These are phyloP conservation scores for Flaveria linearis DNA, from an alignment of 129 eudicot genomes.

Conservation along the genomic window DNA sequence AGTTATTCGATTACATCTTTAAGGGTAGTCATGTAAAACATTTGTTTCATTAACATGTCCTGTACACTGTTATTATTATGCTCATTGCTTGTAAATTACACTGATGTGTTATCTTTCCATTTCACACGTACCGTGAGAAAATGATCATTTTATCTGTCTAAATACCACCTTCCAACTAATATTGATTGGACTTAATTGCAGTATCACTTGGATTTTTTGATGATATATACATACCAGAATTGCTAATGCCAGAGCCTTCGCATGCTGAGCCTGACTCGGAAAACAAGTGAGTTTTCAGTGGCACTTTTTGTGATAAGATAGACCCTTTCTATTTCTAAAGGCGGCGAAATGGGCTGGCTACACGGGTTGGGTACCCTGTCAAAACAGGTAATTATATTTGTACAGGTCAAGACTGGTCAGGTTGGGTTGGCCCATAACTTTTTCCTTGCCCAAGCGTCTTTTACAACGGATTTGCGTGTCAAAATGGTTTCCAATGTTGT, in stretches of 20 bases:
- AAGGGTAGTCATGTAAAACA: not conserved
- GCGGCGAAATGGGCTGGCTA: not conserved
- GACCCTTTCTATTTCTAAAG: not conserved
- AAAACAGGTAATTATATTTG: not conserved
- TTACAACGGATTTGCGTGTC: not conserved
- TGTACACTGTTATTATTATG: not conserved
- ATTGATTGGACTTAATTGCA: constrained; percentile 37
- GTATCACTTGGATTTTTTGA: constrained; percentile 96
- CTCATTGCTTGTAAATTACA: not conserved
- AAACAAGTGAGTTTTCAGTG: constrained; percentile 49
- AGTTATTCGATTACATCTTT: not conserved
- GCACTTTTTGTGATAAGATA: not conserved
- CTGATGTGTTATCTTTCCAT: not conserved
- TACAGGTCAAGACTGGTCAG: not conserved
- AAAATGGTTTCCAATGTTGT: not conserved
- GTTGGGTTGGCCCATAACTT: not conserved
- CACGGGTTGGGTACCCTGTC: not conserved
- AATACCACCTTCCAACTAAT: constrained; percentile 6
- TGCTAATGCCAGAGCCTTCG: constrained; percentile 60
- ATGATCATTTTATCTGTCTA: not conserved
- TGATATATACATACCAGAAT: constrained; percentile 78
- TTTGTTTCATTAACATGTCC: not conserved
- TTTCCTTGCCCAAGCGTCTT: not conserved
- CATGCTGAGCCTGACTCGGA: constrained; percentile 49
- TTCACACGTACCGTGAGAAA: constrained; percentile 2